Conservation (phyloP, 2,329 filamentous ascomycete genomes). For the Aspergillus fumigatiaffinis region DNA sequence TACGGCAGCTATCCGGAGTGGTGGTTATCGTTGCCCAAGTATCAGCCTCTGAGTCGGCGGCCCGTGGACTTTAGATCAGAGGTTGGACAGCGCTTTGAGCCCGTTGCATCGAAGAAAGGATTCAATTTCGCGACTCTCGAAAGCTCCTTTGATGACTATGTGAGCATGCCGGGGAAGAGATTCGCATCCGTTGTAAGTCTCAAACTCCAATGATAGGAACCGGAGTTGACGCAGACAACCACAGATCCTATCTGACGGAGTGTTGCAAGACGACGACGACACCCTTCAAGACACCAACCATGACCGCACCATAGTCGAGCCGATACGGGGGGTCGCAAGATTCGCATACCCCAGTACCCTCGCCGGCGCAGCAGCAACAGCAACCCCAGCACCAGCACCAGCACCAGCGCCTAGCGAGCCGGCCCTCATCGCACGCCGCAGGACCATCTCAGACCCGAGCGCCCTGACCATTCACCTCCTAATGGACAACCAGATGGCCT, state of each 20-base stretch:
- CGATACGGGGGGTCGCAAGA: conserved; percentile 2
- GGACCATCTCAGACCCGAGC: neutral
- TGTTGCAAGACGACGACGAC: conserved; percentile 9
- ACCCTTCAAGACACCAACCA: conserved; percentile 5
- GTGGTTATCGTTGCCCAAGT: conserved; percentile 36
- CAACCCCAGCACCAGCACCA: neutral
- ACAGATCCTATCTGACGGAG: conserved; percentile 15
- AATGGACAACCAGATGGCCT: neutral
- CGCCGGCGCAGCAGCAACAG: neutral
- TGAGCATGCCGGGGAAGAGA: conserved; percentile 43
- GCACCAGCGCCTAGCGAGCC: neutral
- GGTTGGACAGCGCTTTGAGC: conserved; percentile 44
- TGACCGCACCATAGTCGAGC: conserved; percentile 8
- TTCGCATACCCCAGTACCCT: neutral
- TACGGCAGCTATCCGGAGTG: conserved; percentile 41
- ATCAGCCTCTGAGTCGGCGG: conserved; percentile 35
- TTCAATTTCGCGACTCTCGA: conserved; percentile 46
- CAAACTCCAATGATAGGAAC: neutral
- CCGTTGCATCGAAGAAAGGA: conserved; percentile 29
- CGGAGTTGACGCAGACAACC: neutral
- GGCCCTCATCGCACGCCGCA: neutral
- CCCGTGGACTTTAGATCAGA: conserved; percentile 40
- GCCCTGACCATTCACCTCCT: neutral
- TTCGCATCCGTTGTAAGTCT: conserved; percentile 26
- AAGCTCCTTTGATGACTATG: conserved; percentile 43